Base-by-base conservation (phyloP, 2,329 filamentous ascomycete genomes). In the Colletotrichum costaricense region DNA sequence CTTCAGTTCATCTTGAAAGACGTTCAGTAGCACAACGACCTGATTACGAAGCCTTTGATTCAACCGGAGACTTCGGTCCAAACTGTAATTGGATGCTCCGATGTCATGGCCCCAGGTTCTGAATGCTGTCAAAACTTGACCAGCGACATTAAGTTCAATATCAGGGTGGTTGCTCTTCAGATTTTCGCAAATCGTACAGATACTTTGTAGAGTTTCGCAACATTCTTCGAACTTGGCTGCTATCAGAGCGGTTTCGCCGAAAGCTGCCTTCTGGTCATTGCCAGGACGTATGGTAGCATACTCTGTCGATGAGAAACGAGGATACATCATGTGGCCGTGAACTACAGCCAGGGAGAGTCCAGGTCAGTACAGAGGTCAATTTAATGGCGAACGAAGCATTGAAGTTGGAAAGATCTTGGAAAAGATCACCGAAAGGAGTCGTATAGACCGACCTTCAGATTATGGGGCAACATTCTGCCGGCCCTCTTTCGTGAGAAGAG, bases 201-300 rank as follows among this genome's bases (percentile, higher is more conserved):
- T 19, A 1, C 35, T 49, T 8, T 56, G 49, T 19, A 69, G 28
- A 16, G 22, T 24, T 26, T 64, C 38, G n/a, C 59, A 24, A 46
- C 67, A 69, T 3, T 64, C 67, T 49, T 64, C 67, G 8, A 69
- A 69, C 11, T 42, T 63, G 33, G 59, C 67, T n/a, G 59, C 67
- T 28, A 69, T 55, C 0, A 69, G 14, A 2, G 46, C n/a, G 8
- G 11, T 35, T 42, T 67, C 58, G n/a, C 64, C 64, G 11, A 35
- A 16, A 8, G 24, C 8, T 12, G 14, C 5, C 7, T n/a, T 24
- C 11, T 35, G 57, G n/a, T 38, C 35, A 33, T 56, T 63, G 16
- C 58, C 26, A 28, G 42, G 26, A 5, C 42, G 52, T n/a, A 63
- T 28, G n/a, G 22, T 24, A 35, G 49, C 58, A 22, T 69, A 58